These are phyloP conservation scores for Colletotrichum scovillei DNA, from an alignment of 2,329 filamentous ascomycete species.

Conservation along the genomic window DNA sequence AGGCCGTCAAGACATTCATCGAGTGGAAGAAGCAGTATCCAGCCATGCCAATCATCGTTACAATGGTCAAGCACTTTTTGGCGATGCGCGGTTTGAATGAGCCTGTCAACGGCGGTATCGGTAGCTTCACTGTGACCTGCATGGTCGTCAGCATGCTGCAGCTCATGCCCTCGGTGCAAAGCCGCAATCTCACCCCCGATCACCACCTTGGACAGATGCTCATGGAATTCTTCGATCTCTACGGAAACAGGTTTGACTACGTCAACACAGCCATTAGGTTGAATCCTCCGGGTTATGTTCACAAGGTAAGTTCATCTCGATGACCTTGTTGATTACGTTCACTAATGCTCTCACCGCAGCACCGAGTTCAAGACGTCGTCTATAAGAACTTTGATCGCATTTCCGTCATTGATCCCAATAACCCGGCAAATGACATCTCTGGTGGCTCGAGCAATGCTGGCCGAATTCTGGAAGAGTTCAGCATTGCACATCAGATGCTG, in stretches of 20 bases:
- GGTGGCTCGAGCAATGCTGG: constrained; percentile 81
- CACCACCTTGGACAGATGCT: constrained; percentile 84
- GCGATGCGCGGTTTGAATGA: constrained; percentile 92
- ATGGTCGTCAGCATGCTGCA: constrained; percentile 91
- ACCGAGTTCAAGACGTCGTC: constrained; percentile 46
- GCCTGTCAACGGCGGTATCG: constrained; percentile 89
- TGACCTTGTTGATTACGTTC: neutral
- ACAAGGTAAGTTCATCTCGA: constrained; percentile 71
- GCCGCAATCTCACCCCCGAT: constrained; percentile 66
- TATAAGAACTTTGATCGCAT: constrained; percentile 76
- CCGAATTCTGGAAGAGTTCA: constrained; percentile 77
- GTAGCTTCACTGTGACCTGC: constrained; percentile 94
- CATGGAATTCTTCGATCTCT: constrained; percentile 89
- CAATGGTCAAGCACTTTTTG: constrained; percentile 92
- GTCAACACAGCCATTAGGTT: constrained; percentile 78
- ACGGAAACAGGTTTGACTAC: constrained; percentile 85
- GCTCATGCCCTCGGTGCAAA: constrained; percentile 78
- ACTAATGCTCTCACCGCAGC: constrained; percentile 1
- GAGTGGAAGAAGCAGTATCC: constrained; percentile 84
- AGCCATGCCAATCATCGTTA: constrained; percentile 86
- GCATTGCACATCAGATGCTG: constrained; percentile 69
- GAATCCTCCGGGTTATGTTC: constrained; percentile 78
- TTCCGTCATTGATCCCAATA: constrained; percentile 93
- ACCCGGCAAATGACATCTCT: constrained; percentile 86
- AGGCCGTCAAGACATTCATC: constrained; percentile 83